These are phyloP conservation scores for Quercus alba DNA, from an alignment of 306 rosid genomes.

Conservation along the genomic window DNA sequence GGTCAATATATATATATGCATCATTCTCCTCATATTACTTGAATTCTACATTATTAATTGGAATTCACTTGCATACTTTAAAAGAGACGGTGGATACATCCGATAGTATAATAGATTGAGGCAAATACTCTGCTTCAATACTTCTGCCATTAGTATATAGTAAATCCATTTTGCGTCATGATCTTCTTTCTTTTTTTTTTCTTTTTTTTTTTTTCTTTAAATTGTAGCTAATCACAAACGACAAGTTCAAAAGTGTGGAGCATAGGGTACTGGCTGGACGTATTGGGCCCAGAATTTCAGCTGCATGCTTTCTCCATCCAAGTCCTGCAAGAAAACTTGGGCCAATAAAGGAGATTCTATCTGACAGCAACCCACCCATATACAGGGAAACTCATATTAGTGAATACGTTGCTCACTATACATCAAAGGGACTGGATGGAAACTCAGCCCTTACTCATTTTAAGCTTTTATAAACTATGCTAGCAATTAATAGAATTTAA, in stretches of 20 bases:
- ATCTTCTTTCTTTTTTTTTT: no score
- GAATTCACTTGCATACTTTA: no score
- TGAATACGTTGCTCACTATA: conserved; percentile 53
- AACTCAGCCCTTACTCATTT: conserved; percentile 55
- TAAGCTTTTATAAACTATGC: conserved; percentile 1
- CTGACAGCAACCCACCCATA: conserved; percentile 41
- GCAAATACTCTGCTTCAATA: background rate
- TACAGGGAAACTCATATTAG: conserved; percentile 48
- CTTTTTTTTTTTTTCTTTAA: no score
- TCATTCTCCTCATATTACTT: no score
- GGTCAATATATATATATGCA: no score
- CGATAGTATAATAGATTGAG: no score
- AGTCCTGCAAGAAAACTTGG: conserved; percentile 28
- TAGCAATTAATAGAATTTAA: no score
- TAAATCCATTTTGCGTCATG: no score
- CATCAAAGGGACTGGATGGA: conserved; percentile 69
- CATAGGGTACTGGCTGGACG: conserved; percentile 8
- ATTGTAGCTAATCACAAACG: conserved; percentile 67
- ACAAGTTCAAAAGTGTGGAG: conserved; percentile 67
- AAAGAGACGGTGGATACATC: no score
- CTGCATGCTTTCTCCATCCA: conserved; percentile 76
- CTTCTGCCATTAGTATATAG: background rate
- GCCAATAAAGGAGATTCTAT: conserved; percentile 52
- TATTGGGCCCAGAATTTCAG: conserved; percentile 59
- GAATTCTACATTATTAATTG: no score